Conservation (phyloP, 176 grass and related monocot species). For the Tillandsia fasciculata region DNA sequence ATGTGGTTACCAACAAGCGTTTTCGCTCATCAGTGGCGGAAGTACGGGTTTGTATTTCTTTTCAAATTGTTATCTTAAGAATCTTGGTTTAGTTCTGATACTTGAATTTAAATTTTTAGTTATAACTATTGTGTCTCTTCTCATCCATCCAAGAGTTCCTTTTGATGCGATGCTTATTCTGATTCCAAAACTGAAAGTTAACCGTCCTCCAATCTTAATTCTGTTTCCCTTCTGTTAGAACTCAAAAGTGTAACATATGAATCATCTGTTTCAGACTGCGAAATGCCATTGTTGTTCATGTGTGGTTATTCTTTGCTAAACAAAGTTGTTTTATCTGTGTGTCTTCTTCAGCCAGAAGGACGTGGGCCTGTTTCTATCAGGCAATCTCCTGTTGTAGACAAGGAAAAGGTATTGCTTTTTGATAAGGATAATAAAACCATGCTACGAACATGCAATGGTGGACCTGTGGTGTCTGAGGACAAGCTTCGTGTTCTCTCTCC, state of each 20-base stretch:
- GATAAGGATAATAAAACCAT: conserved; percentile 16
- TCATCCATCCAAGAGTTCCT: conserved; percentile 11
- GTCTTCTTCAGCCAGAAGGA: conserved; percentile 50
- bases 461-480: conserved; percentile 36
- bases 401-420: conserved; percentile 40
- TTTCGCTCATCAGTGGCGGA: conserved; percentile 59
- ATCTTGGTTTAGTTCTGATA: not conserved
- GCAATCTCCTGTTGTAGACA: conserved; percentile 46
- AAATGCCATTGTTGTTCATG: not conserved
- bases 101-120: no score
- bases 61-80: conserved; percentile 6
- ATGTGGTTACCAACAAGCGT: conserved; percentile 44
- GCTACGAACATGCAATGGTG: conserved; percentile 29
- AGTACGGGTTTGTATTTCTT: conserved; percentile 50
- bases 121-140: not conserved
- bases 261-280: no score
- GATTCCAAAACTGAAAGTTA: not conserved
- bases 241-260: no score
- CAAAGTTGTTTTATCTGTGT: not conserved
- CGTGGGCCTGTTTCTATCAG: conserved; percentile 30
- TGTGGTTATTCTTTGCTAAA: not conserved
- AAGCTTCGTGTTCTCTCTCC: conserved; percentile 51
- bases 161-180: not conserved
- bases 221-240: not conserved
- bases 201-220: not conserved